A percentile compares a stretch with the other conserved stretches of the same genome.
phyloP scores from a whole-genome alignment of 2,329 filamentous ascomycete species.

The Dryadomyces quercivorus region DNA sequence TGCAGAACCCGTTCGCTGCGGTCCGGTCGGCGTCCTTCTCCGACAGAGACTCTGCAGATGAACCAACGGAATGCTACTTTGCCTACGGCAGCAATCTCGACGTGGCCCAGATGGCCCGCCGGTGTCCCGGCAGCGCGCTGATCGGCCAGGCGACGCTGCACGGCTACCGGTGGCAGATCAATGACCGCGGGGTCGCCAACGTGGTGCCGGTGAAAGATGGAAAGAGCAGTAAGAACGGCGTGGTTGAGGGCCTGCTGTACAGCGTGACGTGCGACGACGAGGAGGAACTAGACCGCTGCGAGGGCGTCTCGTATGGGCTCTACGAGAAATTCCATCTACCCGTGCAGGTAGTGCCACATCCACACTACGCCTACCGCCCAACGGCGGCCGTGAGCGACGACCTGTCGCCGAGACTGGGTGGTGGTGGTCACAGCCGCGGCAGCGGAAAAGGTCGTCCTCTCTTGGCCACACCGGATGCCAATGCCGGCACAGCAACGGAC shows the following conservation, averaged over 20 bases:
- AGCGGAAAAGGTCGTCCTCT: neutral
- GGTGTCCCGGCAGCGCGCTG: constrained; percentile 28
- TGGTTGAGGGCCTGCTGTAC: constrained; percentile 27
- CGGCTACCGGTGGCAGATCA: constrained; percentile 32
- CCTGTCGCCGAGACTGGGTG: neutral
- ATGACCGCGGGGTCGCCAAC: constrained; percentile 33
- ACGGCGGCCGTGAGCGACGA: constrained; percentile 5
- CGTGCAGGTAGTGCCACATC: constrained; percentile 21
- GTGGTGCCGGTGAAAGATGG: constrained; percentile 17
- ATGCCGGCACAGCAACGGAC: no score
- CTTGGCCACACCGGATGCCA: neutral
- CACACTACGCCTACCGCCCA: constrained; percentile 2
- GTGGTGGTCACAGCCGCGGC: neutral
- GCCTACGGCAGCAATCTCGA: constrained; percentile 35
- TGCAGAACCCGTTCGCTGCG: no score
- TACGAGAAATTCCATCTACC: constrained; percentile 24
- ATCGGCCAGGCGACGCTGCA: constrained; percentile 26
- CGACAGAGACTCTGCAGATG: no score
- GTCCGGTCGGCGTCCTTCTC: no score
- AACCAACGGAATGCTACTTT: constrained; percentile 21
- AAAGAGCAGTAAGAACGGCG: constrained; percentile 8
- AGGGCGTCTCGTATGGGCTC: constrained; percentile 26
- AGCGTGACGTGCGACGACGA: constrained; percentile 25
- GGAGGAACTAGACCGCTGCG: constrained; percentile 24
- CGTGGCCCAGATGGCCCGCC: constrained; percentile 29